These are phyloP conservation scores for Fagopyrum homotropicum DNA, from an alignment of 148 eudicot genomes.

Conservation along the genomic window DNA sequence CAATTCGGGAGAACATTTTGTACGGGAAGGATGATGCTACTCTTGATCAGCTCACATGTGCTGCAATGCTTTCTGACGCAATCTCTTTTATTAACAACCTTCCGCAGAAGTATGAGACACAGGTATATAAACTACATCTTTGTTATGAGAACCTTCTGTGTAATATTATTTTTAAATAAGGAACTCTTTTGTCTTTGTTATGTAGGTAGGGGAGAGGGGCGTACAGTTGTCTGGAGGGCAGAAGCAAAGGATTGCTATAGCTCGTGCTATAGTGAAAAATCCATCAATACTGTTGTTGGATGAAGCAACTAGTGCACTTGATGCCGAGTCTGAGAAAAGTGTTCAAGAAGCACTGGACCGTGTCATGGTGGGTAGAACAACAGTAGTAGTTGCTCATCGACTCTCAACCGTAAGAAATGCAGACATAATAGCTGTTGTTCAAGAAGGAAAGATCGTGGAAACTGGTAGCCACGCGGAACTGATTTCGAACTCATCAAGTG, in stretches of 20 bases:
- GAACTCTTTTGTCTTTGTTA: background rate
- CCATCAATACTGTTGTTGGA: conserved; percentile 82
- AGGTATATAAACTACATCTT: conserved; percentile 33
- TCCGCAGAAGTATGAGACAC: conserved; percentile 92
- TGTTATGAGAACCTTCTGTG: background rate
- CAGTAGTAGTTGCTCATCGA: conserved; percentile 82
- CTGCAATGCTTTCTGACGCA: conserved; percentile 95
- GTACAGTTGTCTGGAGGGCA: conserved; percentile 89
- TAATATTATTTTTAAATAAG: background rate
- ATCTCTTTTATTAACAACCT: conserved; percentile 77
- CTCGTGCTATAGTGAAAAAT: conserved; percentile 85
- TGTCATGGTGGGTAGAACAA: conserved; percentile 94
- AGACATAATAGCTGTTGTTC: conserved; percentile 84
- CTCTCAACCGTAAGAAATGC: conserved; percentile 90
- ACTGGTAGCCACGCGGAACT: conserved; percentile 93
- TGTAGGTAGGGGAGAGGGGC: conserved; percentile 91
- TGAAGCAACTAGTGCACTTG: conserved; percentile 99
- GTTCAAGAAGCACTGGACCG: conserved; percentile 96
- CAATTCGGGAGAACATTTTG: conserved; percentile 81
- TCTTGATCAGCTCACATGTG: conserved; percentile 69
- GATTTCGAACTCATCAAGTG: conserved; percentile 56
- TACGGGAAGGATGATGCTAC: conserved; percentile 92
- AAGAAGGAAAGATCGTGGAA: conserved; percentile 70
- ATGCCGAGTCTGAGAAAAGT: conserved; percentile 90
- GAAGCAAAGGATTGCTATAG: conserved; percentile 91